Evolutionary conservation across 352 stramenopile species (phyloP), one percentile per base, ranked within the genome.

Genomic region (Pythium dissimile): DNA sequence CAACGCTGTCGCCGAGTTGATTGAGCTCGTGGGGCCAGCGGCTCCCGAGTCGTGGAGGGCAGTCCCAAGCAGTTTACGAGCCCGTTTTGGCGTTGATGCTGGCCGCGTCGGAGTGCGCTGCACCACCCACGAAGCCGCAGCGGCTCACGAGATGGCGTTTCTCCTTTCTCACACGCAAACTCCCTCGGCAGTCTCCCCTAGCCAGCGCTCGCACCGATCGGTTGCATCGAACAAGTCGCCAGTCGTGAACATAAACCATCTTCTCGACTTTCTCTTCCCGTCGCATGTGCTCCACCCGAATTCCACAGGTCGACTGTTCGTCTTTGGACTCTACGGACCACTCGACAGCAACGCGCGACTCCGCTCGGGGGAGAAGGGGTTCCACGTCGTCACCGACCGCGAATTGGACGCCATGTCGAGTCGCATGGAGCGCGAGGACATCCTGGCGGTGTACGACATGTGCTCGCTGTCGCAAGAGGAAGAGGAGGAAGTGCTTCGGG

Each of bases 231-330:
- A 15, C 42, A 66, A 61, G 44, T 65, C 49, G 24, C 57, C 54
- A 9, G 51, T 43, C 15, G 80, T 86, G 51, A 49, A 75, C 35
- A 48, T 95, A 15, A 64, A 78, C 12, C 73, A 87, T 48, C 57
- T 95, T 13, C 66, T 91, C 32, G 64, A 65, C 15, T 95, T 94
- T 53, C 59, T 93, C 34, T 95, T 95, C 62, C 86, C 86, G 4
- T 35, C 69, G 27, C 69, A 88, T 56, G 44, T 94, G 30, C 77
- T 91, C 39, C 86, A 95, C 56, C 71, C 86, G 8, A 84, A 88
- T 37, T 92, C 84, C 11, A 83, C 77, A 0, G 86, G 86, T 15
- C 63, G 86, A 7, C 59, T 95, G 8, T 89, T 92, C 50, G 86
- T 90, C 11, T 93, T 94, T 56, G 80, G 66, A 2, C 61, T 92